These are phyloP conservation scores for Diophrys sp. DNA, from an alignment of 73 alveolate genomes.

Conservation along the genomic window DNA sequence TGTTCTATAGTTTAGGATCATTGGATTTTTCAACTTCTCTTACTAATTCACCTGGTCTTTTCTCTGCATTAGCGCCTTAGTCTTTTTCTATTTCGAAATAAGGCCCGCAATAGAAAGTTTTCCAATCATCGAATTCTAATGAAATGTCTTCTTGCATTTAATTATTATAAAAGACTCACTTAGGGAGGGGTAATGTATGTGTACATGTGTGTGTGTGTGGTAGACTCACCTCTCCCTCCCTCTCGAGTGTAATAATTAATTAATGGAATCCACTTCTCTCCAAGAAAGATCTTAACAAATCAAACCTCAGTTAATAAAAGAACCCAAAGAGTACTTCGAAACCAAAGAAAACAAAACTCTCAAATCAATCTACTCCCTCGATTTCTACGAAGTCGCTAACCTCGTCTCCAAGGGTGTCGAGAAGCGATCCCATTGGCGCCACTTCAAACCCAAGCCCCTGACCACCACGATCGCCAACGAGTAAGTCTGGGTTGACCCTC, in stretches of 20 bases:
- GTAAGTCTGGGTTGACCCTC: not conserved
- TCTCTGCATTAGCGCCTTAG: too few relatives aligned
- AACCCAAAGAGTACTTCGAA: not conserved
- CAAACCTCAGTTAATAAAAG: not conserved
- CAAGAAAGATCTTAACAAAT: not conserved
- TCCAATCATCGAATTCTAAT: not conserved
- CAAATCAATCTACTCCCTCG: not conserved
- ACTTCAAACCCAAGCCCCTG: not conserved
- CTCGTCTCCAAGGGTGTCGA: not conserved
- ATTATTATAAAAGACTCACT: too few relatives aligned
- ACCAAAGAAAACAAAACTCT: not conserved
- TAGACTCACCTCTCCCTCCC: too few relatives aligned
- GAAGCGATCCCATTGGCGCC: not conserved
- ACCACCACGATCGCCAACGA: not conserved
- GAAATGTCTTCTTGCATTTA: not conserved
- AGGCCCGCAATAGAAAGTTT: not conserved
- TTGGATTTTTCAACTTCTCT: not conserved
- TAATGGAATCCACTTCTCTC: not conserved
- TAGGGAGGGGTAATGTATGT: too few relatives aligned
- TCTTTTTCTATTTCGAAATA: too few relatives aligned
- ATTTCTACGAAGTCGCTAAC: not conserved
- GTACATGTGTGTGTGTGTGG: too few relatives aligned
- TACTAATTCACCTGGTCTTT: not conserved
- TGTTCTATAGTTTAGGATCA: not conserved
- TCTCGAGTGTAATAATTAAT: too few relatives aligned